phyloP scores from a whole-genome alignment of 257 asterid genomes.

The Scutellaria minor region DNA sequence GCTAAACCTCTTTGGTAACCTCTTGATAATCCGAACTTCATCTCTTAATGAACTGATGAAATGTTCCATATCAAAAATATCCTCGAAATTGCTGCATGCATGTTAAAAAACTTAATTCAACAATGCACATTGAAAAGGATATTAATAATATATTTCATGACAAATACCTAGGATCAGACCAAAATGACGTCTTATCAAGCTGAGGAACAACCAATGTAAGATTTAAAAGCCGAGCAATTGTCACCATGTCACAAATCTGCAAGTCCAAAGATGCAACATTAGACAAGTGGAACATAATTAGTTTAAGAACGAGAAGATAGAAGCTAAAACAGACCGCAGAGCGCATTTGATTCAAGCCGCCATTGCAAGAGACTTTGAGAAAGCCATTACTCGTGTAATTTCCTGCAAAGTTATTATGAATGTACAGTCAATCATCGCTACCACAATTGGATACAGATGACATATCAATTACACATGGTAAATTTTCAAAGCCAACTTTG shows the following conservation, averaged over 20 bases:
- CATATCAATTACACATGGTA: conserved; percentile 13
- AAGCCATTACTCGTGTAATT: conserved; percentile 85
- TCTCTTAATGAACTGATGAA: conserved; percentile 85
- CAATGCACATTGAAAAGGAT: conserved; percentile 20
- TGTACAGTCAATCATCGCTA: neutral
- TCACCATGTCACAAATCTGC: conserved; percentile 98
- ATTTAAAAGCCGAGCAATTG: conserved; percentile 86
- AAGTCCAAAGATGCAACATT: conserved; percentile 39
- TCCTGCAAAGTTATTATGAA: conserved; percentile 47
- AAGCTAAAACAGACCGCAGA: conserved; percentile 70
- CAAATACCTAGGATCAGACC: conserved; percentile 97
- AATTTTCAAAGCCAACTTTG: conserved; percentile 1
- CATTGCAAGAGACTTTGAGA: conserved; percentile 88
- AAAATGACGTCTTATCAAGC: conserved; percentile 95
- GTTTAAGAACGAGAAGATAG: conserved; percentile 15
- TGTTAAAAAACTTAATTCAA: conserved; percentile 17
- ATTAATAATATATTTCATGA: conserved; percentile 24
- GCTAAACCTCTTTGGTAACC: conserved; percentile 79
- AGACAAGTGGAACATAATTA: conserved; percentile 30
- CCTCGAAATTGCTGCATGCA: conserved; percentile 72
- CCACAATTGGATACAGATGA: neutral
- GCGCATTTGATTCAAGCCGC: conserved; percentile 98
- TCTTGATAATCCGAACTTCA: conserved; percentile 79
- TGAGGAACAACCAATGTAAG: conserved; percentile 92
- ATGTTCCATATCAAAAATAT: conserved; percentile 83